Conservation (phyloP, 495 filamentous ascomycete genomes). For the Hypoxylon cercidicola region DNA sequence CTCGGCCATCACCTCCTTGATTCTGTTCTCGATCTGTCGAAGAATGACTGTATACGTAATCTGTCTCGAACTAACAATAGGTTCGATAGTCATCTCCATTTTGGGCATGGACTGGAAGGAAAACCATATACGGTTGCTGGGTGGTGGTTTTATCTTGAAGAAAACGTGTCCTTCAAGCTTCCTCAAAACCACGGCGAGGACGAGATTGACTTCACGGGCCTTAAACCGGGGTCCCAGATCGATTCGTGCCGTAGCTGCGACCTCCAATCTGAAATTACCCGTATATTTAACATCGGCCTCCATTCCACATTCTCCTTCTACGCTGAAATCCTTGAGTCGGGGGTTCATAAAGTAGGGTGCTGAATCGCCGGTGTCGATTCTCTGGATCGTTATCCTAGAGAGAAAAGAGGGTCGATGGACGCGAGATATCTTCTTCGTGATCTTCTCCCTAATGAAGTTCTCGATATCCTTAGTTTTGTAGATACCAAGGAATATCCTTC, state of each 20-base stretch:
- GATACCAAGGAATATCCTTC: constrained; percentile 84
- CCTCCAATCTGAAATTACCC: constrained; percentile 87
- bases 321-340: constrained; percentile 85
- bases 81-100: constrained; percentile 91
- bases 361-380: constrained; percentile 85
- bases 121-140: constrained; percentile 94
- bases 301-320: constrained; percentile 86
- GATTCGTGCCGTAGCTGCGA: constrained; percentile 88
- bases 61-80: constrained; percentile 93
- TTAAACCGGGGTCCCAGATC: constrained; percentile 92
- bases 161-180: constrained; percentile 86
- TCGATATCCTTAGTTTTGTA: constrained; percentile 87
- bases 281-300: constrained; percentile 89
- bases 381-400: constrained; percentile 79
- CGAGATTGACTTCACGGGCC: constrained; percentile 84
- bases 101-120: constrained; percentile 91
- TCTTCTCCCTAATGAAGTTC: constrained; percentile 80
- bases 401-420: constrained; percentile 93
- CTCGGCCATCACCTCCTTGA: constrained; percentile 91
- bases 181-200: constrained; percentile 86
- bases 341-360: constrained; percentile 92
- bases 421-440: constrained; percentile 94
- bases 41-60: constrained; percentile 94
- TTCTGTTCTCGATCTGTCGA: constrained; percentile 90
- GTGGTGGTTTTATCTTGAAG: constrained; percentile 91